These are phyloP conservation scores for Ustilago loliicola DNA, from an alignment of 1,284 basidiomycete species.

Conservation along the genomic window DNA sequence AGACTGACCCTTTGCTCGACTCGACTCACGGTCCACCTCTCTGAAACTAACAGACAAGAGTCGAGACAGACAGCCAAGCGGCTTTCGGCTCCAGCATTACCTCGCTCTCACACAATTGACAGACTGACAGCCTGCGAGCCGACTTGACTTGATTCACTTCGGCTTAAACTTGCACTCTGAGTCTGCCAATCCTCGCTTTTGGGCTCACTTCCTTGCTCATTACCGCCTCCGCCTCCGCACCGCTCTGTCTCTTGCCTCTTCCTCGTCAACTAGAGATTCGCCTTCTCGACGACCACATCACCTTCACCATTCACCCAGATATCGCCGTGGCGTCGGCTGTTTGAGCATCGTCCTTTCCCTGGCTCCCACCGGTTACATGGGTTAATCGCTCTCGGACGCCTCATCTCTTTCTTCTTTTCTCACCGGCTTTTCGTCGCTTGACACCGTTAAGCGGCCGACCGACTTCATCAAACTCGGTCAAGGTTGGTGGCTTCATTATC, in stretches of 20 bases:
- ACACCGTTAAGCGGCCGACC: neutral
- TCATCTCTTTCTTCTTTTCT: slow-evolving; percentile 3
- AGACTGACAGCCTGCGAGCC: neutral
- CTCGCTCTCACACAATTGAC: neutral
- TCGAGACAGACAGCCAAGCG: no score
- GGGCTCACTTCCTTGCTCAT: neutral
- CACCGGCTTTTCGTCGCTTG: slow-evolving; percentile 16
- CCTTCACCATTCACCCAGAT: neutral
- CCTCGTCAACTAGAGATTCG: neutral
- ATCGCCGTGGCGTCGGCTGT: slow-evolving; percentile 11
- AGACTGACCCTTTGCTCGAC: neutral
- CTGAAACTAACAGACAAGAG: no score
- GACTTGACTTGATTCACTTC: no score
- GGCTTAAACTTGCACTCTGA: no score
- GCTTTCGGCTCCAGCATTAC: no score
- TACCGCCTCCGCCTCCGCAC: neutral
- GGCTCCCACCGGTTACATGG: slow-evolving; percentile 19
- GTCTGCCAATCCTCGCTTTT: neutral
- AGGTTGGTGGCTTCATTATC: slow-evolving; percentile 21
- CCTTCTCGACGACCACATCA: neutral
- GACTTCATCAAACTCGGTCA: slow-evolving; percentile 18
- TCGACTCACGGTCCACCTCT: slow-evolving; percentile 4
- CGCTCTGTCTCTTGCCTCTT: neutral
- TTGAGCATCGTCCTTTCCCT: slow-evolving; percentile 13
- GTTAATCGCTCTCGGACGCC: neutral